Base-by-base conservation (phyloP, 371 early-diverging fungal genomes). In the Apophysomyces trapeziformis region DNA sequence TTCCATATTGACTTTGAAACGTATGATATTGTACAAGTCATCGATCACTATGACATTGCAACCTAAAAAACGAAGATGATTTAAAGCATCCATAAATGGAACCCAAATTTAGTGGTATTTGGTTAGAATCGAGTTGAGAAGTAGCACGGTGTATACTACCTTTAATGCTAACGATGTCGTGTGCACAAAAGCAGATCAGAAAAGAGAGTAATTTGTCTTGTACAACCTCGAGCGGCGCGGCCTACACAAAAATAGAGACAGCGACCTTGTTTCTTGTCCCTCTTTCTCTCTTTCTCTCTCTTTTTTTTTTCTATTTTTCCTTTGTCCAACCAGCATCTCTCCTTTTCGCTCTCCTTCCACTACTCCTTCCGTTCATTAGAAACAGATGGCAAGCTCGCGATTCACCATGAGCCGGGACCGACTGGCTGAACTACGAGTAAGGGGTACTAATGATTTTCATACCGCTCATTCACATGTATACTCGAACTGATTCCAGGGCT, bases 381-480 rank as follows among this genome's bases (percentile, higher is more conserved):
- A 60, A 43, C 59, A 68, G 46, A 79, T 76, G 76, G 65, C 79
- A 50, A 68, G 67, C 54, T 75, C 83, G 46, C 73, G 83, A 68
- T 83, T 80, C 58, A 83, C 83, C 58, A 83, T 83, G 83, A 83
- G 83, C 62, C 69, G 83, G 68, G 83, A 83, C 69, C 76, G 83
- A 35, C 65, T 83, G 35, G 83, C 83, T 35, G 83, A 83, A 66
- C 68, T 83, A 54, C 71, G 80, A 60, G 83, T 80, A 67, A 65
- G 65, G 41, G 41, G 43, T 41, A 32, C 47, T 32, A 13, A 47
- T 37, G 7, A 47, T 4, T 26, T n/a, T 21, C 54, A 50, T 50
- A 21, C n/a, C 54, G 54, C 54, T 26, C 54, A 50, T 50, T 50
- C 54, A 46, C 35, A n/a, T n/a, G 46, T 61, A 54, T 45, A 7